Evolutionary conservation across 169 alveolate species (phyloP).

Genomic region (Plasmodium vivax): DNA sequence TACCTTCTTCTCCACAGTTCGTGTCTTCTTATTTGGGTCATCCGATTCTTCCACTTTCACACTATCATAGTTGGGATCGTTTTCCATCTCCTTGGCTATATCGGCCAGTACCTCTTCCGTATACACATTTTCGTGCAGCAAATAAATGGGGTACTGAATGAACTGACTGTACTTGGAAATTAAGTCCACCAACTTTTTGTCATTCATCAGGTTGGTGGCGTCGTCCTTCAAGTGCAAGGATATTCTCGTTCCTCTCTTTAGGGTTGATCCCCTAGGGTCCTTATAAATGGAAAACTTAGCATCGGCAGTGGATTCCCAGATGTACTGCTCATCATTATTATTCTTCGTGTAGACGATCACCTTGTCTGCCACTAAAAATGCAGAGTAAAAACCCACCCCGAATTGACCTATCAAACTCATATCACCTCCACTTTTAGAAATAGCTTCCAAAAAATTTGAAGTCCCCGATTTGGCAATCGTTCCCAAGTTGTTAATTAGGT

Average conservation of each 20-base stretch:
- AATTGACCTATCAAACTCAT: conserved; percentile 99
- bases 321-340: conserved; percentile 95
- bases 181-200: conserved; percentile 93
- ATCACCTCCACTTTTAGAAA: conserved; percentile 95
- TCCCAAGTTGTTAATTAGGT: conserved; percentile 98
- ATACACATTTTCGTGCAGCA: conserved; percentile 87
- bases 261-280: conserved; percentile 97
- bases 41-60: conserved; percentile 79
- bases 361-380: conserved; percentile 98
- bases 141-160: conserved; percentile 97
- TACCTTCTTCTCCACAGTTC: conserved; percentile 90
- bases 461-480: conserved; percentile 99
- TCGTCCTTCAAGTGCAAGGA: conserved; percentile 98
- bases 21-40: conserved; percentile 87
- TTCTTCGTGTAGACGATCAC: conserved; percentile 96
- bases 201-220: conserved; percentile 96
- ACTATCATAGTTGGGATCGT: conserved; percentile 82
- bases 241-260: conserved; percentile 98
- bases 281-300: conserved; percentile 94
- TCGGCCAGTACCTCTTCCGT: conserved; percentile 89
- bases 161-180: conserved; percentile 96
- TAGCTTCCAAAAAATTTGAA: conserved; percentile 97
- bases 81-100: conserved; percentile 85
- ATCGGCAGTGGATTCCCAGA: conserved; percentile 98
- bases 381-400: conserved; percentile 99